Conservation (phyloP, 208 protist genomes). For the Crithidia thermophila region DNA sequence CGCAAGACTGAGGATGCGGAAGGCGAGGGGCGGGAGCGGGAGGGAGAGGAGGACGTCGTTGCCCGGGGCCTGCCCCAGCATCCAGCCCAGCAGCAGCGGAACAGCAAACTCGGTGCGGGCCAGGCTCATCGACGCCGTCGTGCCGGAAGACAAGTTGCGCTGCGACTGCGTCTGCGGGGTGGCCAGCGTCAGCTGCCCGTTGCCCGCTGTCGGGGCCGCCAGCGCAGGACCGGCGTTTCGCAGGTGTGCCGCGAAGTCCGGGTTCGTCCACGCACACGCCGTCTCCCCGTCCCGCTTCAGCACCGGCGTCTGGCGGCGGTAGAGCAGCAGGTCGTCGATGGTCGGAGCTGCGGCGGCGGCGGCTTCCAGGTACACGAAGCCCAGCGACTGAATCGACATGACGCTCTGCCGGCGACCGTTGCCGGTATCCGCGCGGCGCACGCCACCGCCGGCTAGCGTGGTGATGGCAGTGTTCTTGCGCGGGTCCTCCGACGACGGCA, state of each 20-base stretch:
- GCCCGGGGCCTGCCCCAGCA: slow-evolving; percentile 45
- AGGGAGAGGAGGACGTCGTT: slow-evolving; percentile 48
- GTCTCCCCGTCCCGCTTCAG: slow-evolving; percentile 6
- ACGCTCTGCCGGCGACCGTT: slow-evolving; percentile 10
- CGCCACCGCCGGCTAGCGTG: no score
- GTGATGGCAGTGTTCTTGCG: background rate
- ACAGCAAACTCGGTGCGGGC: slow-evolving; percentile 25
- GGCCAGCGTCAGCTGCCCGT: background rate
- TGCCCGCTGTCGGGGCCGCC: background rate
- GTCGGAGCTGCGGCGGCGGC: background rate
- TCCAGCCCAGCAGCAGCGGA: slow-evolving; percentile 46
- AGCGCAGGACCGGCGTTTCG: background rate
- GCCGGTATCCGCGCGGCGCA: no score
- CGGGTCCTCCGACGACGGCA: background rate
- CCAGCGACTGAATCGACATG: background rate
- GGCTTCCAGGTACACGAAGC: background rate
- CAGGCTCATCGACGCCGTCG: background rate
- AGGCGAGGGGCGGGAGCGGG: slow-evolving; percentile 56
- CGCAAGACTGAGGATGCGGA: slow-evolving; percentile 40
- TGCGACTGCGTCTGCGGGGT: background rate
- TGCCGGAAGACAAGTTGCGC: background rate
- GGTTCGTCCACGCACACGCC: slow-evolving; percentile 48
- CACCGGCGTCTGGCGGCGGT: slow-evolving; percentile 32
- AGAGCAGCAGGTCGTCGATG: slow-evolving; percentile 28
- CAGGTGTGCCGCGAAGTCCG: slow-evolving; percentile 6